Base-by-base conservation (phyloP, 805 yeast genomes). In the Trichomonascus vanleenenianus region DNA sequence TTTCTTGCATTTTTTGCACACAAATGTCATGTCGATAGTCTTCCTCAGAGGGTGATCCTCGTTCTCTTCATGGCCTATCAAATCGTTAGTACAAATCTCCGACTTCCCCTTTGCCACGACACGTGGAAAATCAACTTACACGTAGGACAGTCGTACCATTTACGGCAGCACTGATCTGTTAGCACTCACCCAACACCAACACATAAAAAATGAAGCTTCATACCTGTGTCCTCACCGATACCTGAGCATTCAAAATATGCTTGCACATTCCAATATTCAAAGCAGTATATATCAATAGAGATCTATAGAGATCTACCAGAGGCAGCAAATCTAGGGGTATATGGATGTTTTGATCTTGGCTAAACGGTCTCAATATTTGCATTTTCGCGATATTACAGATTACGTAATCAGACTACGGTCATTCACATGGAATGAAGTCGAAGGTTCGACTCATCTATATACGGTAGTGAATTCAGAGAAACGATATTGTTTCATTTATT, bases 61-160 rank as follows among this genome's bases (percentile, higher is more conserved):
- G 33, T 38, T 43, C 40, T 55, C 61, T 16, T 44, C 54, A 40
- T 62, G 66, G 50, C 60, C 59, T 56, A 6, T 33, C 27, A 20
- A 14, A 9, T 3, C 31, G 40, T 25, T 36, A 16, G 10, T n/a
- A n/a, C n/a, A n/a, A n/a, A n/a, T n/a, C n/a, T n/a, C n/a, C n/a
- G n/a, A n/a, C n/a, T n/a, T n/a, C n/a, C n/a, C n/a, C n/a, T n/a
- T n/a, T n/a, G n/a, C n/a, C n/a, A n/a, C n/a, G n/a, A n/a, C n/a
- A n/a, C 8, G 27, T 22, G 8, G 4, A 22, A 22, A 22, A 22
- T 22, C 27, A 22, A 46, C 59, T 40, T 48, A 56, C 66, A 62
- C 39, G 50, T 51, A 3, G 65, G 63, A 45, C 66, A 62, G 52
- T 62, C 66, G 45, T 59, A 60, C 57, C 63, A 62, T 40, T 61